These are phyloP conservation scores for Trypethelium eluteriae DNA, from an alignment of 495 filamentous ascomycete species.

Conservation along the genomic window DNA sequence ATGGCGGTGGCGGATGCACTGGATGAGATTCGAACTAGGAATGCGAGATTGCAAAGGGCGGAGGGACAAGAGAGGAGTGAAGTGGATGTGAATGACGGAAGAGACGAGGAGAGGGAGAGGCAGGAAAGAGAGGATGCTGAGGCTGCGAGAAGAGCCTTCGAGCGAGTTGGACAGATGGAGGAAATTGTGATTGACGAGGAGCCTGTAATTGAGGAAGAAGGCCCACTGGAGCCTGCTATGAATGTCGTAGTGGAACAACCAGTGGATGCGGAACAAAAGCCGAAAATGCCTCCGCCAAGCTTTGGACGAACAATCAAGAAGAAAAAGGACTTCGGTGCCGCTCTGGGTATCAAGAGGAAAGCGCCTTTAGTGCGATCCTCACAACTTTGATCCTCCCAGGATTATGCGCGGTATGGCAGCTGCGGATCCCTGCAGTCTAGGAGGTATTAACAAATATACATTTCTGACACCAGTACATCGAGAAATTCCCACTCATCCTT, in stretches of 20 bases:
- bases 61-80: slow-evolving; percentile 51
- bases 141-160: slow-evolving; percentile 71
- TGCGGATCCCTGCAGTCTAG: too few relatives aligned
- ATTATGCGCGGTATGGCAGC: neutral
- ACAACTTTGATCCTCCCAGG: neutral
- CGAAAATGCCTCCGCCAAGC: slow-evolving; percentile 35
- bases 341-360: slow-evolving; percentile 91
- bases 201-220: neutral
- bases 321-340: slow-evolving; percentile 66
- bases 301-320: slow-evolving; percentile 76
- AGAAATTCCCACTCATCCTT: too few relatives aligned
- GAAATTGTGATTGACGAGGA: slow-evolving; percentile 37
- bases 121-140: slow-evolving; percentile 82
- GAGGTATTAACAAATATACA: too few relatives aligned
- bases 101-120: slow-evolving; percentile 52
- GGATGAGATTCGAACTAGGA: slow-evolving; percentile 87
- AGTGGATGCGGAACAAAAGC: slow-evolving; percentile 29
- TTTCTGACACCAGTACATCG: too few relatives aligned
- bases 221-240: too few relatives aligned
- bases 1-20: slow-evolving; percentile 96
- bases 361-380: slow-evolving; percentile 22
- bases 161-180: slow-evolving; percentile 43
- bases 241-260: slow-evolving; percentile 17
- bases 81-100: slow-evolving; percentile 33
- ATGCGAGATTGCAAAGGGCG: slow-evolving; percentile 74